Evolutionary conservation across 352 stramenopile genomes (phyloP).

Genomic region (Phytophthora syringae): DNA sequence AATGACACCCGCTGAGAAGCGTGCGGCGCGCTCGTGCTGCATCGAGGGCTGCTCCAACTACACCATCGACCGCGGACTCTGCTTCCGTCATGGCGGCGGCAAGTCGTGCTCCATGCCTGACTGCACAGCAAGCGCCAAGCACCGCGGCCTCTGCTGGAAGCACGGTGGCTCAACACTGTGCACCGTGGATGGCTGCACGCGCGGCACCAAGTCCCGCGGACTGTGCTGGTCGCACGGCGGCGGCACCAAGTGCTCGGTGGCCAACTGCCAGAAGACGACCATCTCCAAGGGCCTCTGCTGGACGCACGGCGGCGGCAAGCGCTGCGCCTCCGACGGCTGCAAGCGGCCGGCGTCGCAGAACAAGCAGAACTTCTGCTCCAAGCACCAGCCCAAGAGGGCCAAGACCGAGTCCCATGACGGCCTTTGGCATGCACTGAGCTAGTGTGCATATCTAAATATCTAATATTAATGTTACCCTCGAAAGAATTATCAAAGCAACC

Average conservation of each 20-base stretch:
- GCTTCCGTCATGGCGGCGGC: conserved; percentile 47
- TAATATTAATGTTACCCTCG: no score
- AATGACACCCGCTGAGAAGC: conserved; percentile 17
- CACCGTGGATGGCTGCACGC: not conserved
- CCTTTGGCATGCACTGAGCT: not conserved
- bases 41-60: conserved; percentile 55
- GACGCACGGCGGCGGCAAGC: conserved; percentile 53
- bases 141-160: conserved; percentile 48
- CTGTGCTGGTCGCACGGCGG: conserved; percentile 62
- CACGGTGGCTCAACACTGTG: conserved; percentile 37
- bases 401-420: not conserved
- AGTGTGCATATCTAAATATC: not conserved
- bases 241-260: conserved; percentile 19
- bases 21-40: conserved; percentile 56
- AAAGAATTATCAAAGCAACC: no score
- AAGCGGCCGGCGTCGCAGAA: conserved; percentile 57
- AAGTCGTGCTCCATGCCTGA: conserved; percentile 54
- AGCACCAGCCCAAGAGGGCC: conserved; percentile 22
- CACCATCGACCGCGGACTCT: conserved; percentile 58
- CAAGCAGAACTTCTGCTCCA: conserved; percentile 32
- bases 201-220: conserved; percentile 47
- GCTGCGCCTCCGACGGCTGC: conserved; percentile 37
- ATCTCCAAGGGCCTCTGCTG: conserved; percentile 37
- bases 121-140: conserved; percentile 57
- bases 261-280: conserved; percentile 8